Evolutionary conservation across 192 early-diverging fungal genomes (phyloP).

Genomic region (Entomortierella lignicola): DNA sequence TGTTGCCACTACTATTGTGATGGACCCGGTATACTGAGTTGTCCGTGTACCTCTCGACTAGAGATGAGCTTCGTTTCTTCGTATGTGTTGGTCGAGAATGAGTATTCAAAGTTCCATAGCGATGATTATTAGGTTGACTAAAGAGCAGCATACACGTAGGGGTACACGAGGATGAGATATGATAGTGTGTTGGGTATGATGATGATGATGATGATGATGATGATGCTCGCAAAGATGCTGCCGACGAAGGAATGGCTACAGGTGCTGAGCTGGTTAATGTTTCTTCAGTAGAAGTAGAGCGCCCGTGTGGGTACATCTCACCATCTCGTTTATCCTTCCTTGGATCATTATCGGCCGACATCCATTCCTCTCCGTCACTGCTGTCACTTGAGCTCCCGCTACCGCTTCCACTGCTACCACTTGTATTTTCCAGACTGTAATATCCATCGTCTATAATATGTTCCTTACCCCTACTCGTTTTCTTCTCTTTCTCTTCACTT

Average conservation of each 20-base stretch:
- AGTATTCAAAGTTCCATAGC: background rate
- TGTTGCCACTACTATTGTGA: too few relatives aligned
- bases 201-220: conserved; percentile 5
- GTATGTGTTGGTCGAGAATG: background rate
- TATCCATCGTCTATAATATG: conserved; percentile 28
- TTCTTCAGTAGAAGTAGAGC: background rate
- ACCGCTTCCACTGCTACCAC: conserved; percentile 1
- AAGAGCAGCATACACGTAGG: conserved; percentile 24
- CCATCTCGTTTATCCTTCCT: background rate
- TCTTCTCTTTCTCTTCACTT: conserved; percentile 16
- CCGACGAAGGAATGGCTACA: background rate
- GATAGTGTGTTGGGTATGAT: background rate
- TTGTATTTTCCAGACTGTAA: conserved; percentile 15
- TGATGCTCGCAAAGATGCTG: background rate
- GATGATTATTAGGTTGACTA: conserved; percentile 16
- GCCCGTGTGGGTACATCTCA: background rate
- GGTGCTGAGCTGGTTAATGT: background rate
- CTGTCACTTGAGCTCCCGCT: conserved; percentile 31
- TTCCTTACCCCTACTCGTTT: background rate
- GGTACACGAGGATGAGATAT: conserved; percentile 9
- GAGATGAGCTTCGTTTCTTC: conserved; percentile 28
- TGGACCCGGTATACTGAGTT: background rate
- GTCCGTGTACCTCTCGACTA: conserved; percentile 10
- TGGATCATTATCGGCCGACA: background rate
- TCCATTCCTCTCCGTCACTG: conserved; percentile 31